These are phyloP conservation scores for Kappamyces sp. DNA, from an alignment of 192 early-diverging fungal genomes.

Conservation along the genomic window DNA sequence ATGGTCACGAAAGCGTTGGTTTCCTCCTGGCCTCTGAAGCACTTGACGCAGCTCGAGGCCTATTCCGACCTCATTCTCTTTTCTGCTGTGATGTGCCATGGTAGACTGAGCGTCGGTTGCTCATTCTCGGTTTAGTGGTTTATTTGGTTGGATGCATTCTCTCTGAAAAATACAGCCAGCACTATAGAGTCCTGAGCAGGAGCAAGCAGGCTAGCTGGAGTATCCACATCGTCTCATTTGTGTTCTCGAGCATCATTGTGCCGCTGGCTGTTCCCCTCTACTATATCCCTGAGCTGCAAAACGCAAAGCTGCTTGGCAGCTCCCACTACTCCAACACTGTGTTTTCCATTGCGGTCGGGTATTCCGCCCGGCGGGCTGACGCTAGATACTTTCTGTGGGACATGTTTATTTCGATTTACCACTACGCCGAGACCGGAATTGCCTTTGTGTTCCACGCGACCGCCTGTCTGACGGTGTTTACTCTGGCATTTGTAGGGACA, in stretches of 20 bases:
- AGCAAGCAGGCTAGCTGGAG: conserved; percentile 9
- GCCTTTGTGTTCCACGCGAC: conserved; percentile 81
- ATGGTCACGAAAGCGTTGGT: conserved; percentile 5
- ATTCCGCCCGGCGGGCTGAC: conserved; percentile 2
- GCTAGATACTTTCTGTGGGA: conserved; percentile 77
- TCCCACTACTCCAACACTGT: conserved; percentile 62
- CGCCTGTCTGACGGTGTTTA: conserved; percentile 70
- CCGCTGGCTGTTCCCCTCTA: conserved; percentile 59
- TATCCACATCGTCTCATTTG: conserved; percentile 74
- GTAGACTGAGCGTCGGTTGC: neutral
- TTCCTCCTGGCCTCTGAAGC: neutral
- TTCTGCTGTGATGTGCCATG: conserved; percentile 11
- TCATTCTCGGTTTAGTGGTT: neutral
- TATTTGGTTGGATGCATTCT: conserved; percentile 4
- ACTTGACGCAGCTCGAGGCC: conserved; percentile 1
- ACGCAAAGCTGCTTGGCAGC: conserved; percentile 73
- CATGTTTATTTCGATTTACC: conserved; percentile 57
- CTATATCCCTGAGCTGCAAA: conserved; percentile 53
- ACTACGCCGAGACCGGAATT: conserved; percentile 63
- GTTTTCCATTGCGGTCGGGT: conserved; percentile 79
- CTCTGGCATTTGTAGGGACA: conserved; percentile 48
- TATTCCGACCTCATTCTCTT: conserved; percentile 11
- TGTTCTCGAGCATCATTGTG: conserved; percentile 64
- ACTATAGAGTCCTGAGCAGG: conserved; percentile 1
- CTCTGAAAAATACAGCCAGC: neutral